These are phyloP conservation scores for Eruca vesicaria DNA, from an alignment of 441 rosid species.

Conservation along the genomic window DNA sequence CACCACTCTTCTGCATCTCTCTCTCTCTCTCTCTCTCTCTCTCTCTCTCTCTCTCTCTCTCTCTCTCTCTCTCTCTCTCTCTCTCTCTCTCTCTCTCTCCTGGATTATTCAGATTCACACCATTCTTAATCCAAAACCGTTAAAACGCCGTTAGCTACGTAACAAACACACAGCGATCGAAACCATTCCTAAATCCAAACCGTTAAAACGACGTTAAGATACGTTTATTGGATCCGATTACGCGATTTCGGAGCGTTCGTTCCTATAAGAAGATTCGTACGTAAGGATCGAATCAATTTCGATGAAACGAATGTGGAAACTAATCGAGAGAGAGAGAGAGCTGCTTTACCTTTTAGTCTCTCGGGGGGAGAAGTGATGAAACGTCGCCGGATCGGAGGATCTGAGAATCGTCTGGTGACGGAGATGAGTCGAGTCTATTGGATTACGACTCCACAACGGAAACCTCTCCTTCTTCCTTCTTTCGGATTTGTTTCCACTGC, in stretches of 20 bases:
- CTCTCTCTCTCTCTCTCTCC: too few species aligned
- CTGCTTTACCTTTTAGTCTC: too few species aligned
- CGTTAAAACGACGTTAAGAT: too few species aligned
- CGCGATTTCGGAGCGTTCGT: neutral
- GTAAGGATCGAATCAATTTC: neutral
- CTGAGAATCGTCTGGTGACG: neutral
- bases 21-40: neutral
- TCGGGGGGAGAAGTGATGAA: too few species aligned
- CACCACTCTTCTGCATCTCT: slow-evolving; percentile 60
- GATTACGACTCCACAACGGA: slow-evolving; percentile 36
- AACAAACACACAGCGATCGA: neutral
- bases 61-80: too few species aligned
- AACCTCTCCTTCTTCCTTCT: slow-evolving; percentile 25
- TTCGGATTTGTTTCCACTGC: slow-evolving; percentile 57
- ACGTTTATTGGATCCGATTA: slow-evolving; percentile 20
- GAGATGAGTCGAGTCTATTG: neutral
- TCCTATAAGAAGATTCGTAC: slow-evolving; percentile 9
- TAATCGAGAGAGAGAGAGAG: neutral
- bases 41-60: too few species aligned
- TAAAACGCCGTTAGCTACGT: too few species aligned
- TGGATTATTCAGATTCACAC: too few species aligned
- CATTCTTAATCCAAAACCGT: neutral
- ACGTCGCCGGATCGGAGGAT: neutral
- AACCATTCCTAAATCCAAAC: neutral
- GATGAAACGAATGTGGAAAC: neutral